A percentile compares a stretch with the other conserved stretches of the same genome.
Conservation (phyloP, 1,139 yeast species). For the Suhomyces bokatorum region DNA sequence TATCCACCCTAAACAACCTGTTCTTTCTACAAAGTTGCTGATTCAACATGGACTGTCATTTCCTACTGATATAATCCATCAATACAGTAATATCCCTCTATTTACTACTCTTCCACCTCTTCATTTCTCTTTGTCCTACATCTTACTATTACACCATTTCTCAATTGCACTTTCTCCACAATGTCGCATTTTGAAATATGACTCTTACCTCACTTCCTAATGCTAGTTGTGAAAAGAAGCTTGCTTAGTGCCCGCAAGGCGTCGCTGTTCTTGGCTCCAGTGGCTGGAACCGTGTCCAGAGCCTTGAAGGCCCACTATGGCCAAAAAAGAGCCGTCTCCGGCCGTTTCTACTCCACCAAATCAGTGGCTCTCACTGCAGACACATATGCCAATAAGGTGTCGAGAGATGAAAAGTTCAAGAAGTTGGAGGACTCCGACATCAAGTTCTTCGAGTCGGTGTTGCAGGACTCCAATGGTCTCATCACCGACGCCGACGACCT, state of each 20-base stretch:
- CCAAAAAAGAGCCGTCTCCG: background rate
- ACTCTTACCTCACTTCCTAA: slow-evolving; percentile 5
- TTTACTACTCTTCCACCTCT: too few relatives aligned
- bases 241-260: slow-evolving; percentile 4
- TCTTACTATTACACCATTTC: background rate
- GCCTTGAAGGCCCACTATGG: background rate
- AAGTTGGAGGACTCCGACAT: slow-evolving; percentile 58
- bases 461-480: slow-evolving; percentile 50
- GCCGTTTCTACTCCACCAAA: slow-evolving; percentile 31
- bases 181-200: slow-evolving; percentile 5
- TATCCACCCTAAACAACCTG: too few relatives aligned
- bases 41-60: too few relatives aligned
- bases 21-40: background rate
- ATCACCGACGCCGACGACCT: slow-evolving; percentile 63
- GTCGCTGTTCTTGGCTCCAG: slow-evolving; percentile 1
- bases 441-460: slow-evolving; percentile 57
- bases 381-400: slow-evolving; percentile 55
- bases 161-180: slow-evolving; percentile 3
- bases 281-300: background rate
- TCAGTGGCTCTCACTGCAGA: slow-evolving; percentile 62
- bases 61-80: too few relatives aligned
- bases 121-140: background rate
- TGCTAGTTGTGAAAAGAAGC: slow-evolving; percentile 7
- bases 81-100: too few relatives aligned
- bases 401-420: slow-evolving; percentile 47